phyloP scores from a whole-genome alignment of 2,329 filamentous ascomycete species.

The Exophiala oligosperma region DNA sequence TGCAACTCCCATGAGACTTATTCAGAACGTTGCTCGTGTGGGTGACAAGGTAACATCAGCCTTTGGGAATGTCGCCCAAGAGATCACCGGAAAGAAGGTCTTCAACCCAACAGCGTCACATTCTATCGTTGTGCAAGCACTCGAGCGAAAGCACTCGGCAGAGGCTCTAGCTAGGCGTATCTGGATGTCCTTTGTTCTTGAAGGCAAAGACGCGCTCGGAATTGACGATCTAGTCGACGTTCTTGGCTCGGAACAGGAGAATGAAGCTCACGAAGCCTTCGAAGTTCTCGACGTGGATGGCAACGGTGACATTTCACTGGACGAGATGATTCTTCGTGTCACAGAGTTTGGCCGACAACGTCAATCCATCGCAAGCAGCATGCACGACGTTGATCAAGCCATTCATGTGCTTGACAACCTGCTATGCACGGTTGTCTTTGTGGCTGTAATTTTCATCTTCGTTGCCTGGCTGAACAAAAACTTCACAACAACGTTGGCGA shows the following conservation, averaged over 20 bases:
- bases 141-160: conserved; percentile 79
- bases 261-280: conserved; percentile 86
- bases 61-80: conserved; percentile 89
- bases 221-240: conserved; percentile 85
- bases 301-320: conserved; percentile 91
- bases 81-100: conserved; percentile 92
- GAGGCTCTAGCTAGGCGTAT: conserved; percentile 92
- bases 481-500: conserved; percentile 82
- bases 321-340: conserved; percentile 90
- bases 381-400: conserved; percentile 96
- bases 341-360: conserved; percentile 81
- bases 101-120: conserved; percentile 92
- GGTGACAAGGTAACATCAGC: conserved; percentile 92
- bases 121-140: conserved; percentile 82
- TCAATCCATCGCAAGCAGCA: conserved; percentile 85
- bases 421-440: conserved; percentile 74
- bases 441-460: conserved; percentile 83
- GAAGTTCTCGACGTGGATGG: conserved; percentile 76
- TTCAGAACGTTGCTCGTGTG: conserved; percentile 73
- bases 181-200: conserved; percentile 97
- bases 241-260: conserved; percentile 70
- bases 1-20: conserved; percentile 74
- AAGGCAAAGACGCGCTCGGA: conserved; percentile 77
- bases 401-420: conserved; percentile 88
- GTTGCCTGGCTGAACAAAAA: conserved; percentile 85